These are phyloP conservation scores for Syncephalastrum sp. DNA, from an alignment of 371 early-diverging fungal genomes.

Conservation along the genomic window DNA sequence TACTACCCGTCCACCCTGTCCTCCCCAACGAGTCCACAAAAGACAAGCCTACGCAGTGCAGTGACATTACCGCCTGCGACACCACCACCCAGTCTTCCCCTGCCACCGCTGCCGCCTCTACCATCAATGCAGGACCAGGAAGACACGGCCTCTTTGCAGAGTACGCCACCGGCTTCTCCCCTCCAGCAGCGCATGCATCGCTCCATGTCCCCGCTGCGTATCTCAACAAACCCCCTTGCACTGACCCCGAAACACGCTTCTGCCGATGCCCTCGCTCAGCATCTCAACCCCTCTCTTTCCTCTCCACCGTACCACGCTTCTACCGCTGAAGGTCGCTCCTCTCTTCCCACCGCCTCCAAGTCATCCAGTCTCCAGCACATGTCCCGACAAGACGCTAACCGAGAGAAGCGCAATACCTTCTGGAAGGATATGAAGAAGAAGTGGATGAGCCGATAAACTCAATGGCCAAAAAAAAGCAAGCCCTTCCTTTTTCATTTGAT, in stretches of 20 bases:
- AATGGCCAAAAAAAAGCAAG: not conserved
- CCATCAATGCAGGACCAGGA: no score
- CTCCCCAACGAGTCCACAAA: no score
- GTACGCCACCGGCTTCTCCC: conserved; percentile 4
- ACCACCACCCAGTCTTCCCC: conserved; percentile 13
- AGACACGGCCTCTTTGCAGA: not conserved
- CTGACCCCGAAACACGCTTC: not conserved
- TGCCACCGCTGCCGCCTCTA: conserved; percentile 10
- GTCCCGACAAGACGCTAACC: not conserved
- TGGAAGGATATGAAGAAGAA: conserved; percentile 32
- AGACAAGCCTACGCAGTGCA: no score
- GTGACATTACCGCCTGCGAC: conserved; percentile 10
- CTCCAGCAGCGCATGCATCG: not conserved
- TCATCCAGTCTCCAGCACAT: not conserved
- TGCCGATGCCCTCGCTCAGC: not conserved
- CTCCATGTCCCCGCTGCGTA: no score
- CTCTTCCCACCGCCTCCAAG: not conserved
- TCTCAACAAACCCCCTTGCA: not conserved
- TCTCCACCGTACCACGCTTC: conserved; percentile 2
- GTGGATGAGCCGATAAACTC: conserved; percentile 16
- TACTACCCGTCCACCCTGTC: no score
- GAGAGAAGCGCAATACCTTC: conserved; percentile 11
- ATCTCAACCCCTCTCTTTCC: conserved; percentile 5
- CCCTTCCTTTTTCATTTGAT: no score
- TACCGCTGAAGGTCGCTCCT: not conserved